Evolutionary conservation across 768 basidiomycete species (phyloP).

Genomic region (Boletellus emodensis): DNA sequence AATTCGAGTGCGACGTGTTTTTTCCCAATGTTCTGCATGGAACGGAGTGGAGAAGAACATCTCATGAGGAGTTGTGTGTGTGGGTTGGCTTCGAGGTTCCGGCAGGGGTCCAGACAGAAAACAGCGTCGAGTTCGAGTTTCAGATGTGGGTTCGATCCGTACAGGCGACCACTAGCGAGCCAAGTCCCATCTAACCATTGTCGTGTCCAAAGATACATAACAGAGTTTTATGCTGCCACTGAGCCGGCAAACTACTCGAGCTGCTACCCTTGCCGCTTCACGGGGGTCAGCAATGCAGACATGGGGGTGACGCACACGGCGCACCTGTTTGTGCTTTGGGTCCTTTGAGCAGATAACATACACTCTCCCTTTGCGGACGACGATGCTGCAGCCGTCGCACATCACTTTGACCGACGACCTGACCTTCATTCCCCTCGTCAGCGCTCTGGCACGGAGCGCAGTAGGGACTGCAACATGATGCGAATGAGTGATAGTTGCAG

Average conservation of each 20-base stretch:
- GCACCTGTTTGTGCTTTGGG: slow-evolving; percentile 95
- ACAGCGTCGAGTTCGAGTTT: slow-evolving; percentile 81
- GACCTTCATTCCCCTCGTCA: slow-evolving; percentile 91
- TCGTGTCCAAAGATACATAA: slow-evolving; percentile 1
- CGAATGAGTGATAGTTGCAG: slow-evolving; percentile 31
- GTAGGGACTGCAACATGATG: slow-evolving; percentile 27
- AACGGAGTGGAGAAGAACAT: slow-evolving; percentile 52
- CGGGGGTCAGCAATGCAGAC: slow-evolving; percentile 11
- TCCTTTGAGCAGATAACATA: slow-evolving; percentile 93
- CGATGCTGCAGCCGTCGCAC: slow-evolving; percentile 91
- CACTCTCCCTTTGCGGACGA: slow-evolving; percentile 83
- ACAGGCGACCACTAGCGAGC: neutral
- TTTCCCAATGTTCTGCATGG: slow-evolving; percentile 66
- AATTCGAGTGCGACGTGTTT: slow-evolving; percentile 85
- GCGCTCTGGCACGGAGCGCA: slow-evolving; percentile 27
- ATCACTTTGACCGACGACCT: slow-evolving; percentile 89
- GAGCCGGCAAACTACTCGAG: neutral
- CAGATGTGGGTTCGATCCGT: slow-evolving; percentile 84
- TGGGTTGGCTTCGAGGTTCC: slow-evolving; percentile 85
- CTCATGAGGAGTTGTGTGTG: slow-evolving; percentile 58
- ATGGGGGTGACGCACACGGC: slow-evolving; percentile 15
- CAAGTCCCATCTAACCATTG: neutral
- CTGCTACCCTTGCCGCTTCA: slow-evolving; percentile 63
- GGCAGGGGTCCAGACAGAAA: slow-evolving; percentile 73
- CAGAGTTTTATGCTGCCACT: neutral